Evolutionary conservation across 1,284 basidiomycete genomes (phyloP), one percentile per base, ranked within the genome.

Genomic region (Inonotus obliquus): DNA sequence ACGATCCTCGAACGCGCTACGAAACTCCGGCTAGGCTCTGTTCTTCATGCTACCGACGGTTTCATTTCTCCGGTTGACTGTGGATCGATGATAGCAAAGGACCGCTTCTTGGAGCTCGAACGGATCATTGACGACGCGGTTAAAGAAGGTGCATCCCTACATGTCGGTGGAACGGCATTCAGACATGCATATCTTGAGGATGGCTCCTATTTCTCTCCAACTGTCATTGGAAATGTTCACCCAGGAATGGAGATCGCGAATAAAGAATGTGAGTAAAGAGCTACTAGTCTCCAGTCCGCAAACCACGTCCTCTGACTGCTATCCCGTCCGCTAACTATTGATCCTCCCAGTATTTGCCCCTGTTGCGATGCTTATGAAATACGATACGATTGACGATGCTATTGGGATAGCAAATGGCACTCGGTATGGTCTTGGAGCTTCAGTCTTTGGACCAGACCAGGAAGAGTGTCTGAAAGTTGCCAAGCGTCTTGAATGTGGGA

Each of bases 341-440:
- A 23, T 23, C 4, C 9, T 32, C 32, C 32, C 61, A 92, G 91
- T 95, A 51, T 97, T 97, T 70, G 94, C 93, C 0, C 95, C 94
- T 1, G 81, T 98, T 67, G 93, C 92, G 67, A 75, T 91, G 19
- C 79, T 97, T 45, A 89, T 96, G 73, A 83, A 84, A 54, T 96
- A 94, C 69, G 85, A 91, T 25, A 82, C 81, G 5, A 76, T 94
- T 39, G 87, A 94, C 0, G 87, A 96, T 67, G 94, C 92, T 0
- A 82, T 98, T 63, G 81, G 81, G 54, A 87, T 96, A 65, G 92
- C 96, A 0, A 98, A 98, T 70, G 80, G 82, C 14, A 94, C 92
- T 1, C 80, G 84, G 37, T 98, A 92, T 73, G 96, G 92, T 17
- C 84, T 99, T n/a, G 96, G 96, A 49, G 93, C 94, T 0, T 92